A percentile compares a stretch with the other conserved stretches of the same genome.
phyloP scores from a whole-genome alignment of 2,329 filamentous ascomycete genomes.

The Diplocarpon rosae region DNA sequence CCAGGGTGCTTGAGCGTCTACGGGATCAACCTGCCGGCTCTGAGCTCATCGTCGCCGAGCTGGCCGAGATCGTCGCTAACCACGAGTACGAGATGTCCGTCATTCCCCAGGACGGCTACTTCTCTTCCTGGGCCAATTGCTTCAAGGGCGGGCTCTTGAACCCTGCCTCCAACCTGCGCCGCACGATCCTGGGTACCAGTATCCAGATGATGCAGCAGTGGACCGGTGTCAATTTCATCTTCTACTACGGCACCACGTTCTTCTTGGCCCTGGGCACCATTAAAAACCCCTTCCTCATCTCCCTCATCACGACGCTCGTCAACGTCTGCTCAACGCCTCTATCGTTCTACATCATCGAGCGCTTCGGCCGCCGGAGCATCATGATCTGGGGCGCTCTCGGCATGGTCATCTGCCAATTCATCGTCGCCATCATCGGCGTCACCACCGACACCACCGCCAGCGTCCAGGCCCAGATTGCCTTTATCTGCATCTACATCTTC shows the following conservation, averaged over 20 bases:
- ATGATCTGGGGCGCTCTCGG: conserved; percentile 68
- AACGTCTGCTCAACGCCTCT: conserved; percentile 77
- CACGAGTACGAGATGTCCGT: conserved; percentile 68
- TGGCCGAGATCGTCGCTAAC: conserved; percentile 80
- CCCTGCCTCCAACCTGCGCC: conserved; percentile 60
- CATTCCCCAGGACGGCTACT: conserved; percentile 53
- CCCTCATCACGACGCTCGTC: conserved; percentile 38
- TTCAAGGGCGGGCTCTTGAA: conserved; percentile 57
- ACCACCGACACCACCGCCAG: conserved; percentile 55
- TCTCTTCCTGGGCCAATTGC: conserved; percentile 62
- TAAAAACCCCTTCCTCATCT: conserved; percentile 63
- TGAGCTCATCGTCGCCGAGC: conserved; percentile 64
- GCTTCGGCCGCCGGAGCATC: conserved; percentile 66
- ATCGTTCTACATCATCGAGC: conserved; percentile 75
- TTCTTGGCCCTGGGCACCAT: conserved; percentile 62
- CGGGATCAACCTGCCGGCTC: conserved; percentile 65
- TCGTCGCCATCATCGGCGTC: conserved; percentile 55
- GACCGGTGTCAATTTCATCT: conserved; percentile 84
- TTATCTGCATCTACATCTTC: conserved; percentile 77
- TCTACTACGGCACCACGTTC: conserved; percentile 88
- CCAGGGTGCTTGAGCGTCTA: conserved; percentile 53
- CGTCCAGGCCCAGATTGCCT: conserved; percentile 28
- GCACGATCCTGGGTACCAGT: conserved; percentile 59
- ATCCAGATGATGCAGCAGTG: conserved; percentile 74
- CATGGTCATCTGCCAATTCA: conserved; percentile 80